Base-by-base conservation (phyloP, 176 grass and related monocot species). In the Aegilops speltoides region DNA sequence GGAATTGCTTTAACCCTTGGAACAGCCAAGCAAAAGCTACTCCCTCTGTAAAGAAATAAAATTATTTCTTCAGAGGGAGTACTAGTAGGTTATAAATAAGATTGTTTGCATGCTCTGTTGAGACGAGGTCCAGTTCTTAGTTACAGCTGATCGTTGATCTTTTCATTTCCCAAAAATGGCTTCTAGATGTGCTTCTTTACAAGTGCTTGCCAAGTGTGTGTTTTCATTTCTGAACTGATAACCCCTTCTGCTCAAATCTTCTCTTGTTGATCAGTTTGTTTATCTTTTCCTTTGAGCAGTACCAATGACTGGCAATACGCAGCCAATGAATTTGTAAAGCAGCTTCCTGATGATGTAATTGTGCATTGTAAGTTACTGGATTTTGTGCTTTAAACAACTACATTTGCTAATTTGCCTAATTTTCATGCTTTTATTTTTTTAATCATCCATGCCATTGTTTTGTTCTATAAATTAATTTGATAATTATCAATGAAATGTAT, bases 241-340 rank as follows among this genome's bases (percentile, higher is more conserved):
- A 54, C 50, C 50, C 0, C 20, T n/a, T 83, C 59, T 19, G n/a
- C 52, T 66, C 2, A 36, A 19, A 80, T 83, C 48, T 28, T 25
- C 36, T 80, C 10, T 56, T 65, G 20, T 14, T 75, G 40, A 52
- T 76, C 79, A 5, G 16, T 81, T 73, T 64, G 6, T 20, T 41
- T 77, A 82, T 28, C 81, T 29, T 19, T 86, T 20, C 32, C 48
- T 81, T 82, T 87, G 28, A 77, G 59, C 91, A 97, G 95, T 85
- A 89, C 80, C 38, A 85, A 56, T 66, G 91, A 97, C 81, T 97
- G 95, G 95, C 87, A 91, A 71, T 97, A 95, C n/a, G 89, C 75
- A 33, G 91, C 95, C 64, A 87, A 91, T 8, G 89, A 97, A 79
- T 95, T 97, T 37, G 80, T 88, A 34, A 90, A 86, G 83, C 86